A percentile compares a stretch with the other conserved stretches of the same genome.
Evolutionary conservation across 1,284 basidiomycete genomes (phyloP).

Genomic region (Ustilago vetiveriae): DNA sequence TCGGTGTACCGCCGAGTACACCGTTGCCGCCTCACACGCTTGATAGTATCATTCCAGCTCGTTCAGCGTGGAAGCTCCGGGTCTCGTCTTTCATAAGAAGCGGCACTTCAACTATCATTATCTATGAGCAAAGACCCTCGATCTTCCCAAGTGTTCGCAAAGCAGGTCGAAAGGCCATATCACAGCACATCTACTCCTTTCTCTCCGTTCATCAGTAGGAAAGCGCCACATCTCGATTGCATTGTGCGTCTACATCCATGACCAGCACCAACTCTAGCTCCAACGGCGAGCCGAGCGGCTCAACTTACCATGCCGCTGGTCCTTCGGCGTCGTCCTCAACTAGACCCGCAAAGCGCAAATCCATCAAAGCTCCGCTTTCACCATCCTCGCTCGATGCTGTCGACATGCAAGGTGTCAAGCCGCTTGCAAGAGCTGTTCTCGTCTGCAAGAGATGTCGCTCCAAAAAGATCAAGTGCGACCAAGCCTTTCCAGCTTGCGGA

Average conservation of each 20-base stretch:
- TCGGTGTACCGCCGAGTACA: neutral
- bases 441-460: constrained; percentile 49
- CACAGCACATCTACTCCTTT: neutral
- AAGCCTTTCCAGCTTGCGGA: constrained; percentile 47
- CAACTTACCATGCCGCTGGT: constrained; percentile 4
- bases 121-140: no score
- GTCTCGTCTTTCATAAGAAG: no score
- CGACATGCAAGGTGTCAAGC: constrained; percentile 26
- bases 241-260: neutral
- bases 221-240: neutral
- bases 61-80: no score
- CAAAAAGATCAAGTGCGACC: constrained; percentile 53
- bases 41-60: no score
- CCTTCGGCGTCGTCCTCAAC: constrained; percentile 5
- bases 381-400: constrained; percentile 6
- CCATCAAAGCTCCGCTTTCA: constrained; percentile 15
- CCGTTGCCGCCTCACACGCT: no score
- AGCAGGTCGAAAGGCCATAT: neutral
- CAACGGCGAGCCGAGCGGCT: constrained; percentile 21
- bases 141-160: no score
- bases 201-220: neutral
- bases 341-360: constrained; percentile 26
- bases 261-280: constrained; percentile 1
- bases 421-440: constrained; percentile 39
- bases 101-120: no score